These are phyloP conservation scores for Wickerhamiella qilinensis DNA, from an alignment of 805 yeast genomes.

Conservation along the genomic window DNA sequence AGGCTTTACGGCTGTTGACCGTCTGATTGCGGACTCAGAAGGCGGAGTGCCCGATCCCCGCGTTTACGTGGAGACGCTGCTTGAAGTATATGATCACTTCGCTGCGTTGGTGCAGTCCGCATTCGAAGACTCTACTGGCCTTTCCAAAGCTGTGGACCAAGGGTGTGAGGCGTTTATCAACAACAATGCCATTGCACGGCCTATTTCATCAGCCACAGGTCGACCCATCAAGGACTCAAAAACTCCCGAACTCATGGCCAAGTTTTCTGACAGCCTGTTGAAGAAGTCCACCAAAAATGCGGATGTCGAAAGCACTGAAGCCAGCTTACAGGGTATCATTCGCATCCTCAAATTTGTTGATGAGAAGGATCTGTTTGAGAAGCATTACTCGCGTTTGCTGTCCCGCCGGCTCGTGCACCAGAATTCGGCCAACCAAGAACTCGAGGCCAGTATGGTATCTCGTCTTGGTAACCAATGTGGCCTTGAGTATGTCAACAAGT, in stretches of 20 bases:
- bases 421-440: conserved; percentile 68
- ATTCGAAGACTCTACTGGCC: conserved; percentile 57
- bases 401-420: conserved; percentile 82
- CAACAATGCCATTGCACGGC: conserved; percentile 55
- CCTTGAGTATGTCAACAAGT: conserved; percentile 80
- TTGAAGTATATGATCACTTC: conserved; percentile 54
- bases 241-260: conserved; percentile 85
- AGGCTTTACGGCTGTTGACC: conserved; percentile 46
- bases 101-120: conserved; percentile 46
- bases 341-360: conserved; percentile 72
- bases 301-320: conserved; percentile 49
- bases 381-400: conserved; percentile 73
- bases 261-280: conserved; percentile 70
- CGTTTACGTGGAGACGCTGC: conserved; percentile 59
- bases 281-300: conserved; percentile 56
- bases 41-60: conserved; percentile 44
- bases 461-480: conserved; percentile 80
- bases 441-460: conserved; percentile 72
- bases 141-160: conserved; percentile 74
- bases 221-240: conserved; percentile 30
- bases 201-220: conserved; percentile 19
- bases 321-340: conserved; percentile 70
- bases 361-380: conserved; percentile 91
- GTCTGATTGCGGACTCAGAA: conserved; percentile 28
- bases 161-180: conserved; percentile 82